Conservation (phyloP, 345 rosid genomes). For the Gossypium longicalyx region DNA sequence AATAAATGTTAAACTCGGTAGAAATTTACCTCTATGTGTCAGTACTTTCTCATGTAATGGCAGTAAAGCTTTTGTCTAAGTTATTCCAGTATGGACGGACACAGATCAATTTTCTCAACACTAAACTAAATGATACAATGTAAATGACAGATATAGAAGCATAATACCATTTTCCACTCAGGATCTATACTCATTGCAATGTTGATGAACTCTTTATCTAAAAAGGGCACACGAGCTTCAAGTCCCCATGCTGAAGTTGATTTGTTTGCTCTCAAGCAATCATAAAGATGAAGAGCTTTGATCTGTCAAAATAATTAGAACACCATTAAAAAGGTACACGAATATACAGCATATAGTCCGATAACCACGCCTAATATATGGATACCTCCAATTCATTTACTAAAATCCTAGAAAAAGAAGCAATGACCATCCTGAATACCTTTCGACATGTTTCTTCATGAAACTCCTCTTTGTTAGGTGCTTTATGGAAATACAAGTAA, state of each 20-base stretch:
- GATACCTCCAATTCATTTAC: neutral
- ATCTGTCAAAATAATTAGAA: slow-evolving; percentile 41
- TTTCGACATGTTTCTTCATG: slow-evolving; percentile 79
- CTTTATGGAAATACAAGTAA: slow-evolving; percentile 78
- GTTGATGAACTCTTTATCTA: slow-evolving; percentile 65
- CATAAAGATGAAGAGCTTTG: slow-evolving; percentile 82
- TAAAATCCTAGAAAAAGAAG: neutral
- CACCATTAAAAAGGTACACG: slow-evolving; percentile 12
- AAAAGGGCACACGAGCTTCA: slow-evolving; percentile 89
- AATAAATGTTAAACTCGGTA: neutral
- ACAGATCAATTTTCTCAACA: neutral
- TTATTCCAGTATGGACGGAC: neutral
- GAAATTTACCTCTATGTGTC: neutral
- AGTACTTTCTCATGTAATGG: neutral
- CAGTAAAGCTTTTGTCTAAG: neutral
- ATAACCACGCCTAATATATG: slow-evolving; percentile 1
- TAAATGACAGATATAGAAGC: neutral
- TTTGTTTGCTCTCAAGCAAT: slow-evolving; percentile 85
- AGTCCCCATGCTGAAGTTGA: slow-evolving; percentile 90
- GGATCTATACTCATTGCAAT: slow-evolving; percentile 78
- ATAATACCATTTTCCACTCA: slow-evolving; percentile 75
- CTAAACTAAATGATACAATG: neutral
- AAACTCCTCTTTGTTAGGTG: slow-evolving; percentile 74
- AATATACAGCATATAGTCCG: neutral
- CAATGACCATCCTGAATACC: slow-evolving; percentile 31